Evolutionary conservation across 306 rosid genomes (phyloP).

Genomic region (Castanea crenata): DNA sequence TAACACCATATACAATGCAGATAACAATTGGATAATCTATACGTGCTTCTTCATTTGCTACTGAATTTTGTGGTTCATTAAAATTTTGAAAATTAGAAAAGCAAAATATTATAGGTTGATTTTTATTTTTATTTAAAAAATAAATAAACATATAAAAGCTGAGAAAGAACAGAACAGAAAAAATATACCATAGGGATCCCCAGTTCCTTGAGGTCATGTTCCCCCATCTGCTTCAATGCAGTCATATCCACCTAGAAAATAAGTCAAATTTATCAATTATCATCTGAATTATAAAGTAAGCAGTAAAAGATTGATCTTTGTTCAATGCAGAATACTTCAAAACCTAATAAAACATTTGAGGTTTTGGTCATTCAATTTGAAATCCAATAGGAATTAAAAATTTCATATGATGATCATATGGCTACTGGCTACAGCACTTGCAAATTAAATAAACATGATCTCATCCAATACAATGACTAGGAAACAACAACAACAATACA

Average conservation of each 20-base stretch:
- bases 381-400: neutral
- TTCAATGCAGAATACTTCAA: neutral
- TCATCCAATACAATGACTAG: neutral
- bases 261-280: constrained; percentile 4
- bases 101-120: too few relatives aligned
- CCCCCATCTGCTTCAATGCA: constrained; percentile 94
- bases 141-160: too few relatives aligned
- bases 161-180: too few relatives aligned
- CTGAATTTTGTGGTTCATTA: too few relatives aligned
- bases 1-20: too few relatives aligned
- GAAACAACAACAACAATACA: too few relatives aligned
- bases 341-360: neutral
- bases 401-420: neutral
- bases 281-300: neutral
- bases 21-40: too few relatives aligned
- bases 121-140: too few relatives aligned
- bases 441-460: neutral
- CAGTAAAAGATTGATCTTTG: neutral
- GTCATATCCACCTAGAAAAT: constrained; percentile 81
- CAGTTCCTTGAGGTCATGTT: constrained; percentile 90
- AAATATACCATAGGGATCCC: constrained; percentile 87
- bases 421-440: neutral
- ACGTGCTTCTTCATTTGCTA: too few relatives aligned
- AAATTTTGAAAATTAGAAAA: too few relatives aligned
- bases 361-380: neutral